phyloP scores from a whole-genome alignment of 2,329 filamentous ascomycete genomes.

The Hawksworthiomyces lignivorus region DNA sequence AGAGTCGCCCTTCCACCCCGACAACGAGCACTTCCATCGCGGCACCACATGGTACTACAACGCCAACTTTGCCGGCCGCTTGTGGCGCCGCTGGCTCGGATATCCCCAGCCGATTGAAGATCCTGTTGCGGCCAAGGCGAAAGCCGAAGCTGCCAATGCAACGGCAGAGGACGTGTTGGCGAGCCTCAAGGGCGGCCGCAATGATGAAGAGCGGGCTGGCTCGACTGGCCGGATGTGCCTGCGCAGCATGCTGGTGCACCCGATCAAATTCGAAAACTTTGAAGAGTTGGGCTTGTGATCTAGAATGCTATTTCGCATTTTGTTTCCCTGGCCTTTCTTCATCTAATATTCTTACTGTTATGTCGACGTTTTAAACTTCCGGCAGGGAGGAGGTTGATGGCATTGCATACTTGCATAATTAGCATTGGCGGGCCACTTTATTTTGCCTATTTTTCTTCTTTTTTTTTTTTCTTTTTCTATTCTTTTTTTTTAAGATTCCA shows the following conservation, averaged over 20 bases:
- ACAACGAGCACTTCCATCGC: slow-evolving; percentile 75
- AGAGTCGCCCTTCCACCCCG: slow-evolving; percentile 53
- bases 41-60: slow-evolving; percentile 84
- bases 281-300: slow-evolving; percentile 11
- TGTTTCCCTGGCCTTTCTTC: slow-evolving; percentile 20
- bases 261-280: slow-evolving; percentile 59
- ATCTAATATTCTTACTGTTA: too few species aligned
- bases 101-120: slow-evolving; percentile 36
- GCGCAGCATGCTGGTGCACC: slow-evolving; percentile 72
- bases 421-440: too few species aligned
- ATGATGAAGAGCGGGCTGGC: slow-evolving; percentile 34
- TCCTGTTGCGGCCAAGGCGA: slow-evolving; percentile 2
- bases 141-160: slow-evolving; percentile 21
- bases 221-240: slow-evolving; percentile 65
- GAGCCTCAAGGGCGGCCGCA: slow-evolving; percentile 33
- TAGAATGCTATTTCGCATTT: background rate
- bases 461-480: background rate
- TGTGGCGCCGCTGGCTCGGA: slow-evolving; percentile 73
- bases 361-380: too few species aligned
- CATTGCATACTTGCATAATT: too few species aligned
- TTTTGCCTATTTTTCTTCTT: slow-evolving; percentile 20
- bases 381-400: too few species aligned
- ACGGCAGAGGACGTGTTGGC: slow-evolving; percentile 32
- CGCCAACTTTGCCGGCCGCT: slow-evolving; percentile 64
- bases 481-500: background rate